Percentiles rank a stretch among this genome's conserved stretches.
These are phyloP conservation scores for Polygonum maritimum DNA, from an alignment of 148 eudicot genomes.

Conservation along the genomic window DNA sequence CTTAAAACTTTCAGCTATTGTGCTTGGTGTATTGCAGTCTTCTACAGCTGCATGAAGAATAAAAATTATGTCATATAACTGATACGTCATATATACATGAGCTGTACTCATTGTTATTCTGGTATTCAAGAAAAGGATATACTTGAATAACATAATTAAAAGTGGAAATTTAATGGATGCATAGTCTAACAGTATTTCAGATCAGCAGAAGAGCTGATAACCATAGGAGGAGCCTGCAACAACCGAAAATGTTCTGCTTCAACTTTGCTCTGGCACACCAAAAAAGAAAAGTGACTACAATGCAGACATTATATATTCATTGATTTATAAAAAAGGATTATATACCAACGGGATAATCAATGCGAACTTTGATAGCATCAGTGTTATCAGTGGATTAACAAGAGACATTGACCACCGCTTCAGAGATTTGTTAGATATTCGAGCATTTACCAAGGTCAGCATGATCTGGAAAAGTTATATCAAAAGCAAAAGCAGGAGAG, in stretches of 20 bases:
- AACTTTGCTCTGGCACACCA: constrained; percentile 44
- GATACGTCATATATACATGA: background rate
- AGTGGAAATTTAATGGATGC: constrained; percentile 1
- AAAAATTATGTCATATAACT: background rate
- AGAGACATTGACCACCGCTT: constrained; percentile 59
- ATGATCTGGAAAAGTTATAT: constrained; percentile 32
- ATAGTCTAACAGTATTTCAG: constrained; percentile 65
- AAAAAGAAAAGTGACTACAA: constrained; percentile 12
- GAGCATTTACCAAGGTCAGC: constrained; percentile 78
- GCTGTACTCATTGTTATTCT: background rate
- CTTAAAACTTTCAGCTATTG: constrained; percentile 24
- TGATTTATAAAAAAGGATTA: constrained; percentile 9
- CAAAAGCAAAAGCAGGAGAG: background rate
- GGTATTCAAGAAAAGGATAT: background rate
- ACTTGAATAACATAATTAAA: background rate
- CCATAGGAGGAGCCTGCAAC: constrained; percentile 73
- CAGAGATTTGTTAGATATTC: constrained; percentile 71
- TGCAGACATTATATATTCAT: background rate
- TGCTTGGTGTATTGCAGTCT: constrained; percentile 23
- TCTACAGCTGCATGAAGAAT: constrained; percentile 37
- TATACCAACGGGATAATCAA: constrained; percentile 87
- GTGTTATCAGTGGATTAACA: constrained; percentile 39
- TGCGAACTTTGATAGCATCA: constrained; percentile 84
- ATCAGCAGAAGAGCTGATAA: constrained; percentile 60
- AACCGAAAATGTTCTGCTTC: constrained; percentile 86